Percentiles rank a stretch among this genome's conserved stretches.
phyloP scores from a whole-genome alignment of 2,329 filamentous ascomycete genomes.

The Neurospora sp. region DNA sequence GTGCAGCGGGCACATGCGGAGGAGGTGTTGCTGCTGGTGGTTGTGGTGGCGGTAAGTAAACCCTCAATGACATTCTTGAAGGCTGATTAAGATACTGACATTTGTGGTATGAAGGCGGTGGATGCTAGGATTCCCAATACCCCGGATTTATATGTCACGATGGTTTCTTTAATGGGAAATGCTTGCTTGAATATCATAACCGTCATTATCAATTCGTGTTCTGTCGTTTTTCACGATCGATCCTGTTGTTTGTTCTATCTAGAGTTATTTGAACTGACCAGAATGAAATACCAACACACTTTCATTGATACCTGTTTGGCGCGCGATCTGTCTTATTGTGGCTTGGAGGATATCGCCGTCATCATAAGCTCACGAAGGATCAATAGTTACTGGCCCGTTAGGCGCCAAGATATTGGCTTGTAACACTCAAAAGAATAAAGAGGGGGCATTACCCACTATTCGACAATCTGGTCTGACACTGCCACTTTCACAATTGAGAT shows the following conservation, averaged over 20 bases:
- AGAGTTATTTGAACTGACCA: background rate
- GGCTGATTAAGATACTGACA: background rate
- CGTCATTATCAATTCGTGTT: too few species aligned
- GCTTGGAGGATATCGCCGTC: background rate
- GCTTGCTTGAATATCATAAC: too few species aligned
- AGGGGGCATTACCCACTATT: background rate
- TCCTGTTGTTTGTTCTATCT: background rate
- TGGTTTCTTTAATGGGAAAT: background rate
- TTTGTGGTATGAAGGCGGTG: background rate
- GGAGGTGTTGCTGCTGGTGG: too few species aligned
- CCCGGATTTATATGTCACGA: background rate
- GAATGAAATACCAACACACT: background rate
- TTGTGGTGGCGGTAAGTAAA: background rate
- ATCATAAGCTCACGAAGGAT: background rate
- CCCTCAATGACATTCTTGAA: background rate
- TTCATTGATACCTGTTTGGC: background rate
- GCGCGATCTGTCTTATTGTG: background rate
- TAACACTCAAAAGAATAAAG: background rate
- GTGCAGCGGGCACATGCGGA: too few species aligned
- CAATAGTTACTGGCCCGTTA: background rate
- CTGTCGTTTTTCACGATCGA: too few species aligned
- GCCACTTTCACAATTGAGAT: background rate
- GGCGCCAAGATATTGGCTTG: background rate
- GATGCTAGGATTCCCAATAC: background rate
- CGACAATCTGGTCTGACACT: background rate